Percentiles rank a stretch among this genome's conserved stretches.
phyloP scores from a whole-genome alignment of 2,329 filamentous ascomycete species.

The Pestalotiopsis sp. region DNA sequence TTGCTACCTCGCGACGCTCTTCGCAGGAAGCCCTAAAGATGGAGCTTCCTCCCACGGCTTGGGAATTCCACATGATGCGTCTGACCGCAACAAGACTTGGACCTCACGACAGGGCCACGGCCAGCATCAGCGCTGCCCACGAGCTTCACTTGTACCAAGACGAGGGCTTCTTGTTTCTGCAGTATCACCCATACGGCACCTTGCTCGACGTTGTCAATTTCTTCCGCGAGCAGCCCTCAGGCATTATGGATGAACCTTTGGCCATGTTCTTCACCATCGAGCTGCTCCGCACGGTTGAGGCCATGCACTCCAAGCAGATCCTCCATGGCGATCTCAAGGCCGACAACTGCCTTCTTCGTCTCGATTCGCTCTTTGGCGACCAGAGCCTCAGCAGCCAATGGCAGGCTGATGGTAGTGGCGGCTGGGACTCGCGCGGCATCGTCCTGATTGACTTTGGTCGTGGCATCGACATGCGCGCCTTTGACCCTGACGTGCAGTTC shows the following conservation, averaged over 20 bases:
- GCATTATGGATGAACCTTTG: conserved; percentile 84
- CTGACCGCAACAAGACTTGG: conserved; percentile 77
- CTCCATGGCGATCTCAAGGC: conserved; percentile 94
- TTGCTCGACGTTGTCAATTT: conserved; percentile 93
- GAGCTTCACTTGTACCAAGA: conserved; percentile 91
- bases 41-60: conserved; percentile 84
- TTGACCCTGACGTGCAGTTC: conserved; percentile 78
- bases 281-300: conserved; percentile 86
- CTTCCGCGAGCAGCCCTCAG: conserved; percentile 70
- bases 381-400: conserved; percentile 64
- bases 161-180: conserved; percentile 87
- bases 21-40: conserved; percentile 88
- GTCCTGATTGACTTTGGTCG: conserved; percentile 93
- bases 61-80: conserved; percentile 97
- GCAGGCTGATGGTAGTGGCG: conserved; percentile 70
- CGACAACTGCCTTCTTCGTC: conserved; percentile 90
- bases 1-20: conserved; percentile 58
- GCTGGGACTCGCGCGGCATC: conserved; percentile 81
- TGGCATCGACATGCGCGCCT: conserved; percentile 89
- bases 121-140: conserved; percentile 80
- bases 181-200: conserved; percentile 87
- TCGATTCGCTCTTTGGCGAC: conserved; percentile 56
- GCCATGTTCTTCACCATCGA: conserved; percentile 97
- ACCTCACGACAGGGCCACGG: conserved; percentile 68
- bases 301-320: conserved; percentile 76